These are phyloP conservation scores for Lasiosphaeria ovina DNA, from an alignment of 495 filamentous ascomycete species.

Conservation along the genomic window DNA sequence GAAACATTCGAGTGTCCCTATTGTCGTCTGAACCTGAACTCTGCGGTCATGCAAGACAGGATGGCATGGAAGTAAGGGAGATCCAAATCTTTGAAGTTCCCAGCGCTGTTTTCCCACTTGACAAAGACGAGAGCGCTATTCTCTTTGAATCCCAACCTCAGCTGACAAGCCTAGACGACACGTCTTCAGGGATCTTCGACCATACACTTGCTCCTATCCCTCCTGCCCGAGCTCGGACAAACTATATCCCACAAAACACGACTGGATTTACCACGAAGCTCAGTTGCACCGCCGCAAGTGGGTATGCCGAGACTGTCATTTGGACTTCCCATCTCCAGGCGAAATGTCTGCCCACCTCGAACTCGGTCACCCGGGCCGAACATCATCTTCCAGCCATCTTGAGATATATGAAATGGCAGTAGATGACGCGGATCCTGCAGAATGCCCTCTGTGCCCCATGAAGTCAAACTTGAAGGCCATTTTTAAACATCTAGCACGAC, in stretches of 20 bases:
- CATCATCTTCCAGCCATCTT: neutral
- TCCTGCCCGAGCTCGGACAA: slow-evolving; percentile 12
- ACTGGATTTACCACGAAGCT: slow-evolving; percentile 16
- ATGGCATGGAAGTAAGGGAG: neutral
- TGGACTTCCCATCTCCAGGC: neutral
- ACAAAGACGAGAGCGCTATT: too few species aligned
- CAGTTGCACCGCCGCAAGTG: slow-evolving; percentile 10
- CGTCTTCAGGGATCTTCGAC: neutral
- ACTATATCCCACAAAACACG: slow-evolving; percentile 6
- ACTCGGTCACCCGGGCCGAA: neutral
- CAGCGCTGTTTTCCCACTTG: too few species aligned
- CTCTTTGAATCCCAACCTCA: too few species aligned
- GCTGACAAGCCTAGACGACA: neutral
- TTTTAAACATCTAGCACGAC: neutral
- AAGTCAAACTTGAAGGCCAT: neutral
- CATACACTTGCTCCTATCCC: neutral
- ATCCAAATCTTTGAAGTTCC: neutral
- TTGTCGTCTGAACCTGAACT: neutral
- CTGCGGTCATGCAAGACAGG: neutral
- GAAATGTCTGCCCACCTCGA: neutral
- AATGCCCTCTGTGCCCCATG: neutral
- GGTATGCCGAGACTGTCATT: neutral
- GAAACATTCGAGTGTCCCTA: neutral
- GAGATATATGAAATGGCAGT: neutral
- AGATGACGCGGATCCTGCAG: neutral